Percentiles rank a stretch among this genome's conserved stretches.
Evolutionary conservation across 2,329 filamentous ascomycete genomes (phyloP).

Genomic region (Triangularia verruculosa): DNA sequence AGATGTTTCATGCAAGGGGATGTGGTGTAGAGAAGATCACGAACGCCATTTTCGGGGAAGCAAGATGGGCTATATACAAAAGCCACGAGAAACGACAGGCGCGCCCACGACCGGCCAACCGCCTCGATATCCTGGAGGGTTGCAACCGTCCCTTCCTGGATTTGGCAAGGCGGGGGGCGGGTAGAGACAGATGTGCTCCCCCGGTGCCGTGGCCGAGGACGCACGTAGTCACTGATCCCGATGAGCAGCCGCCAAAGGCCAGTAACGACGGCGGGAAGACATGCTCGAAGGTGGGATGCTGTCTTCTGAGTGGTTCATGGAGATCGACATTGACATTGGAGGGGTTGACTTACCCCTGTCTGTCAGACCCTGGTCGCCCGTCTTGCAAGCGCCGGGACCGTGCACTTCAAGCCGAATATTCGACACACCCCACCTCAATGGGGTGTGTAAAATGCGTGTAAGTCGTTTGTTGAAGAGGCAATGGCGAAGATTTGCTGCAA

Average conservation of each 20-base stretch:
- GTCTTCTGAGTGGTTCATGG: conserved; percentile 18
- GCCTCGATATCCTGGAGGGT: conserved; percentile 10
- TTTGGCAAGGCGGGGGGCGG: not conserved
- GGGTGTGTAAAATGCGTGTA: not conserved
- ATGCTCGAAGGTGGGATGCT: conserved; percentile 1
- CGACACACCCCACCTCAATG: not conserved
- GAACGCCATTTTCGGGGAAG: conserved; percentile 8
- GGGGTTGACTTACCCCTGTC: conserved; percentile 23
- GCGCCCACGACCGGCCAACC: conserved; percentile 10
- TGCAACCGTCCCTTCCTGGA: not conserved
- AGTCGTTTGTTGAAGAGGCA: not conserved
- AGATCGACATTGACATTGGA: conserved; percentile 19
- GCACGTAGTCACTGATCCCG: conserved; percentile 17
- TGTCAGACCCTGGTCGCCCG: conserved; percentile 10
- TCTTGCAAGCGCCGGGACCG: conserved; percentile 27
- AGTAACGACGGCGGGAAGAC: conserved; percentile 21
- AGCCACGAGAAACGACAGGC: not conserved
- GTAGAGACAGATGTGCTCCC: not conserved
- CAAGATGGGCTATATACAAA: conserved; percentile 22
- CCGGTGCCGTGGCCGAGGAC: conserved; percentile 9
- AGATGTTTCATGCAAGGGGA: conserved; percentile 20
- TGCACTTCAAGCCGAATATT: conserved; percentile 6
- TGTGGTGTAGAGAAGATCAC: conserved; percentile 13
- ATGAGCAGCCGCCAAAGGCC: conserved; percentile 24
- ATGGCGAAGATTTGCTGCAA: too few species aligned